Conservation (phyloP, 2,329 filamentous ascomycete genomes). For the Penicillium sp. region DNA sequence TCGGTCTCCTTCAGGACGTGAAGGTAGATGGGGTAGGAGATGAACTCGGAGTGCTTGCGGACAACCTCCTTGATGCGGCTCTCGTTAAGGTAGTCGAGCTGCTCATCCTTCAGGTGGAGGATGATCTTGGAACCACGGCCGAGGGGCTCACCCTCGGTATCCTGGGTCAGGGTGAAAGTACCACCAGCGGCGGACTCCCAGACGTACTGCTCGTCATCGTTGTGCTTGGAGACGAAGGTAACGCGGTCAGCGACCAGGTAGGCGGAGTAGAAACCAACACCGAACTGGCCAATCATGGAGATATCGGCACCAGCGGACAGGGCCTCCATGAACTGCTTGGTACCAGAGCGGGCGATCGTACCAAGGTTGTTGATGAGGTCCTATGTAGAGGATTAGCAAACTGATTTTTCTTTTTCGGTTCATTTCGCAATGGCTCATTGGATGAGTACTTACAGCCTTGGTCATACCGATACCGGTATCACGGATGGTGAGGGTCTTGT, state of each 20-base stretch:
- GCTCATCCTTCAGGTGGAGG: constrained; percentile 99
- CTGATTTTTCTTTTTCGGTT: not conserved
- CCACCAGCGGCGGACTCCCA: constrained; percentile 98
- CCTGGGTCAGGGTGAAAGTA: constrained; percentile 89
- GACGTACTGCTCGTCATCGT: constrained; percentile 99
- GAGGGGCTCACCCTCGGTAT: constrained; percentile 86
- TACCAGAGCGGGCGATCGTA: constrained; percentile 98
- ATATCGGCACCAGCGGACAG: constrained; percentile 97
- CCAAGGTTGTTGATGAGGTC: constrained; percentile 99
- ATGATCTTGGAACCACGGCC: constrained; percentile 97
- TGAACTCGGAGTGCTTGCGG: constrained; percentile 99
- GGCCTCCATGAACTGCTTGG: constrained; percentile 99
- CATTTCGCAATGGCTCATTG: not conserved
- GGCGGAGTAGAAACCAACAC: constrained; percentile 99
- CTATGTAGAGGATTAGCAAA: constrained; percentile 44
- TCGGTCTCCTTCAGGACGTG: constrained; percentile 99
- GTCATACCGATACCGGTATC: constrained; percentile 99
- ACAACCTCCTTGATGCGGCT: constrained; percentile 99
- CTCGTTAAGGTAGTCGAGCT: constrained; percentile 98
- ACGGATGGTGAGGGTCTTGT: constrained; percentile 94
- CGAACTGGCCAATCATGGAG: constrained; percentile 99
- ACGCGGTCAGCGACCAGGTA: constrained; percentile 98
- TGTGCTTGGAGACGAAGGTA: constrained; percentile 96
- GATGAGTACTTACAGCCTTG: constrained; percentile 78
- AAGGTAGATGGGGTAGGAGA: constrained; percentile 99